Percentiles rank a stretch among this genome's conserved stretches.
Conservation (phyloP, 345 rosid species). For the Gossypium herbaceum region DNA sequence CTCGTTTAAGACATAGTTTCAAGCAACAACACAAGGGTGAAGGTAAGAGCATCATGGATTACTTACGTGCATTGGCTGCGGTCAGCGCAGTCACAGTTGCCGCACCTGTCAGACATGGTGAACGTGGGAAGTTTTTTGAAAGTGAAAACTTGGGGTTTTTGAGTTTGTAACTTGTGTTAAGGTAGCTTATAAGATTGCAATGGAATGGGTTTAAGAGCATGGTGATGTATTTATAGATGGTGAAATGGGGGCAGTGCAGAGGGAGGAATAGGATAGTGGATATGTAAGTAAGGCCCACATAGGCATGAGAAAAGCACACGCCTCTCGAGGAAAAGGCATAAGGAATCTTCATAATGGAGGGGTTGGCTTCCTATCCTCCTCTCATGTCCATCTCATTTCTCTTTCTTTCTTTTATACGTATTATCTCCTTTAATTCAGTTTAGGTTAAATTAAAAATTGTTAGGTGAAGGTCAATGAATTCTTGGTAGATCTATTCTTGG, state of each 20-base stretch:
- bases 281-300: background rate
- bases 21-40: background rate
- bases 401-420: background rate
- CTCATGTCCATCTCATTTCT: conserved; percentile 52
- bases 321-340: conserved; percentile 18
- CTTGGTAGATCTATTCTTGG: too few species aligned
- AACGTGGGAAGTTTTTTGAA: background rate
- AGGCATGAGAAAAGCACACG: conserved; percentile 49
- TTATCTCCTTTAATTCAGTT: too few species aligned
- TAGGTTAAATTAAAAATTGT: too few species aligned
- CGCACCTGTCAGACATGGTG: conserved; percentile 74
- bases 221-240: conserved; percentile 48
- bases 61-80: conserved; percentile 50
- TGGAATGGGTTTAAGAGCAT: background rate
- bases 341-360: conserved; percentile 48
- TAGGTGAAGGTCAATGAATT: too few species aligned
- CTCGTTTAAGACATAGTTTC: background rate
- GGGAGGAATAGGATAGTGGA: background rate
- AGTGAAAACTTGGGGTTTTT: too few species aligned
- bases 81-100: conserved; percentile 81
- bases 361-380: conserved; percentile 42
- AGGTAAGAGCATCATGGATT: background rate
- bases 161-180: background rate
- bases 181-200: background rate
- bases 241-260: background rate